Percentiles rank a stretch among this genome's conserved stretches.
Evolutionary conservation across 2,329 filamentous ascomycete genomes (phyloP).

Genomic region (Botrytis byssoidea): DNA sequence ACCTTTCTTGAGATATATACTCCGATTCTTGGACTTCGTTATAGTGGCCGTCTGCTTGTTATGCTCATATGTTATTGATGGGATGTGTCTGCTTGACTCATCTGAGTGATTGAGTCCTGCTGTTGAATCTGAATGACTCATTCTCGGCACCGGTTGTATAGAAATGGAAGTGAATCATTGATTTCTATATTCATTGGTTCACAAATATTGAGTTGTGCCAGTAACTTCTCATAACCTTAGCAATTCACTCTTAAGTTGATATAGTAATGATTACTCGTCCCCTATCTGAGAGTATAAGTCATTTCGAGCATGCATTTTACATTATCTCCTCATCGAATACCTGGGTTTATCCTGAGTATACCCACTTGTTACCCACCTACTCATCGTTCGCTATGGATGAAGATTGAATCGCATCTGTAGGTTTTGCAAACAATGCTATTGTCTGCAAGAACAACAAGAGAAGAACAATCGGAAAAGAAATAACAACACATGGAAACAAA

Average conservation of each 20-base stretch:
- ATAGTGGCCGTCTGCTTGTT: neutral
- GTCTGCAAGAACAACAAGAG: neutral
- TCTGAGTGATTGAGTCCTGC: no score
- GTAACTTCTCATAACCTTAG: neutral
- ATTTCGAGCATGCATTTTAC: no score
- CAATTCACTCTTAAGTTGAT: neutral
- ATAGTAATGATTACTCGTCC: no score
- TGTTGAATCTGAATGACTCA: neutral
- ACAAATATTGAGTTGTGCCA: no score
- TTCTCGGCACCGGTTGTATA: fast-evolving
- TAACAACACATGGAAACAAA: neutral
- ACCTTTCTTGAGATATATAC: neutral
- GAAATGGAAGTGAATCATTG: neutral
- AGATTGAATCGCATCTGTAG: no score
- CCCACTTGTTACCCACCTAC: no score
- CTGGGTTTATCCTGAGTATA: no score
- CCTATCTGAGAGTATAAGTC: no score
- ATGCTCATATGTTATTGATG: neutral
- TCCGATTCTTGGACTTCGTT: neutral
- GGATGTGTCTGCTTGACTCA: neutral
- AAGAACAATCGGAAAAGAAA: neutral
- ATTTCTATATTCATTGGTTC: neutral
- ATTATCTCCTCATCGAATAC: no score
- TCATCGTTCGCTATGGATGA: no score
- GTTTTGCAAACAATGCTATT: neutral